Evolutionary conservation across 371 early-diverging fungal species (phyloP).

Genomic region (Mortierella sp.): DNA sequence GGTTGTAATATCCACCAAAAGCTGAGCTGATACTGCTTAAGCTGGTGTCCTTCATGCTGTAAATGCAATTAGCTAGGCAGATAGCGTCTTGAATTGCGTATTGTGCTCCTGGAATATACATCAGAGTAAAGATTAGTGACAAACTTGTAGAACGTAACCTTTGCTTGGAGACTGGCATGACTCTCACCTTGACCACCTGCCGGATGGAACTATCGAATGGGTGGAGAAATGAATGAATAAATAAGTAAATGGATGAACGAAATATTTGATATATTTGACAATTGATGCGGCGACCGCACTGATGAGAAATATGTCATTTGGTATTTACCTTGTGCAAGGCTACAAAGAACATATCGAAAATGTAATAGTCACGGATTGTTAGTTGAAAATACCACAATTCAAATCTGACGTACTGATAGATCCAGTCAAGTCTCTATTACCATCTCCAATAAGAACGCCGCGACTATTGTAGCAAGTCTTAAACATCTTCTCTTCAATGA

Average conservation of each 20-base stretch:
- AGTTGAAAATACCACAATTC: no score
- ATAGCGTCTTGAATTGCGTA: conserved; percentile 26
- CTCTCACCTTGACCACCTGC: not conserved
- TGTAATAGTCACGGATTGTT: no score
- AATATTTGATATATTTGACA: not conserved
- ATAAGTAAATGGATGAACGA: not conserved
- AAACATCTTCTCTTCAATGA: no score
- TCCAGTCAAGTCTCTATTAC: no score
- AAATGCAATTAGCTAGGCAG: conserved; percentile 14
- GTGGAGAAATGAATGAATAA: not conserved
- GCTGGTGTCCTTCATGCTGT: not conserved
- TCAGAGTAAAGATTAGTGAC: no score
- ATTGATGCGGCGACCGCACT: no score
- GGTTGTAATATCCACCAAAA: conserved; percentile 1
- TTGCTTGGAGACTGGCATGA: not conserved
- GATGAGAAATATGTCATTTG: no score
- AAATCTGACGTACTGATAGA: no score
- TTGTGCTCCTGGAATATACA: conserved; percentile 10
- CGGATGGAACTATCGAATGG: not conserved
- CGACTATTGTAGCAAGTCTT: not conserved
- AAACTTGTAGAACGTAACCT: no score
- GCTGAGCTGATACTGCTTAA: conserved; percentile 6
- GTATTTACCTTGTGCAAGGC: not conserved
- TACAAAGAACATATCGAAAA: no score
- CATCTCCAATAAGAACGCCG: conserved; percentile 25